Evolutionary conservation across 2,329 filamentous ascomycete species (phyloP).

Genomic region (Chrysoporthe puriensis): DNA sequence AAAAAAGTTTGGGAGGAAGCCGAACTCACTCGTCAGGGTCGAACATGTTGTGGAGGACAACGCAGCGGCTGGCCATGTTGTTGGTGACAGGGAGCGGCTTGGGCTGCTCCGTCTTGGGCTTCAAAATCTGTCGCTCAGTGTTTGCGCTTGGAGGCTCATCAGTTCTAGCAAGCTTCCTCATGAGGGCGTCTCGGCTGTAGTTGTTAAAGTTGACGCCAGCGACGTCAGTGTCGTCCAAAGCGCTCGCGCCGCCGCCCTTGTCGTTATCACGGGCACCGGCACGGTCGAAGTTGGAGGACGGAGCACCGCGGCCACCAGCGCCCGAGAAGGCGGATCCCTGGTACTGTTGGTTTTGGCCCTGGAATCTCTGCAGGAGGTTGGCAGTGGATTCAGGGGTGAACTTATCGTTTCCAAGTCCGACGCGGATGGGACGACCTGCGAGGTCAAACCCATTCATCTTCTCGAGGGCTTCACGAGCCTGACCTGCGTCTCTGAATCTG

Average conservation of each 20-base stretch:
- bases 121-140: conserved; percentile 72
- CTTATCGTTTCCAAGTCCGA: conserved; percentile 99
- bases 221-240: conserved; percentile 96
- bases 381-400: conserved; percentile 97
- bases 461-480: conserved; percentile 92
- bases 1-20: background rate
- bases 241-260: conserved; percentile 88
- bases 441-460: conserved; percentile 99
- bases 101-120: conserved; percentile 73
- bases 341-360: conserved; percentile 76
- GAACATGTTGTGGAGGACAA: conserved; percentile 95
- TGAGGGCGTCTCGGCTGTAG: conserved; percentile 96
- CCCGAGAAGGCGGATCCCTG: conserved; percentile 93
- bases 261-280: conserved; percentile 87
- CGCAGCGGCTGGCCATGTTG: conserved; percentile 90
- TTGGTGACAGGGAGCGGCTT: conserved; percentile 83
- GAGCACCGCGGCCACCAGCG: conserved; percentile 81
- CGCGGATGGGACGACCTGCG: conserved; percentile 93
- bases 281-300: conserved; percentile 88
- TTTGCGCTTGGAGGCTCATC: conserved; percentile 75
- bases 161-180: conserved; percentile 96
- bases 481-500: conserved; percentile 85
- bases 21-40: conserved; percentile 81
- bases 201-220: conserved; percentile 99
- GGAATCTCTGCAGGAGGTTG: conserved; percentile 89